Evolutionary conservation across 805 yeast species (phyloP).

Genomic region (Candida awuae): DNA sequence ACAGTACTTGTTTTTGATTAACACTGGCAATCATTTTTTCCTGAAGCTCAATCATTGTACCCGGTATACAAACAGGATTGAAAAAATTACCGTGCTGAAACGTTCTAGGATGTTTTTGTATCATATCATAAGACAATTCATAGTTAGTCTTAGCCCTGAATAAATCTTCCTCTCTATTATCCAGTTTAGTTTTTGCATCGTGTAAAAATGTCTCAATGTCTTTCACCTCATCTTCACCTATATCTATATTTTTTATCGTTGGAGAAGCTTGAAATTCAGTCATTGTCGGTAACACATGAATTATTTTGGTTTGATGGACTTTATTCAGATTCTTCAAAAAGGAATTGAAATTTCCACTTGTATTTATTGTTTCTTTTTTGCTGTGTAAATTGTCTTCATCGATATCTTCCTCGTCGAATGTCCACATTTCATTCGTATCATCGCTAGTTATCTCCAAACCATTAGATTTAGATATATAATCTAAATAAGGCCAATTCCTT

Average conservation of each 20-base stretch:
- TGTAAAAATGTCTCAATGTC: constrained; percentile 36
- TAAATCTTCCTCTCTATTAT: constrained; percentile 33
- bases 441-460: constrained; percentile 3
- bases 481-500: constrained; percentile 17
- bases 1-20: neutral
- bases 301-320: constrained; percentile 12
- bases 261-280: constrained; percentile 22
- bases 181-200: constrained; percentile 35
- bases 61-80: constrained; percentile 35
- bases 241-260: constrained; percentile 2
- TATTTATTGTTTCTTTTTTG: neutral
- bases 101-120: constrained; percentile 29
- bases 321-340: constrained; percentile 20
- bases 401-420: constrained; percentile 4
- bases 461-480: constrained; percentile 2
- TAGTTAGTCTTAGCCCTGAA: constrained; percentile 44
- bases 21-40: neutral
- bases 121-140: constrained; percentile 40
- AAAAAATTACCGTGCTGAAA: constrained; percentile 38
- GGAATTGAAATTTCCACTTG: constrained; percentile 16
- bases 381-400: neutral
- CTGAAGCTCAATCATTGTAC: constrained; percentile 22
- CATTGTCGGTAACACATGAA: constrained; percentile 19
- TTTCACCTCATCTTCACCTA: constrained; percentile 9
- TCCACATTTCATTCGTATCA: constrained; percentile 1